Base-by-base conservation (phyloP, 2,329 filamentous ascomycete genomes). In the Sphaerulina vaccinii region DNA sequence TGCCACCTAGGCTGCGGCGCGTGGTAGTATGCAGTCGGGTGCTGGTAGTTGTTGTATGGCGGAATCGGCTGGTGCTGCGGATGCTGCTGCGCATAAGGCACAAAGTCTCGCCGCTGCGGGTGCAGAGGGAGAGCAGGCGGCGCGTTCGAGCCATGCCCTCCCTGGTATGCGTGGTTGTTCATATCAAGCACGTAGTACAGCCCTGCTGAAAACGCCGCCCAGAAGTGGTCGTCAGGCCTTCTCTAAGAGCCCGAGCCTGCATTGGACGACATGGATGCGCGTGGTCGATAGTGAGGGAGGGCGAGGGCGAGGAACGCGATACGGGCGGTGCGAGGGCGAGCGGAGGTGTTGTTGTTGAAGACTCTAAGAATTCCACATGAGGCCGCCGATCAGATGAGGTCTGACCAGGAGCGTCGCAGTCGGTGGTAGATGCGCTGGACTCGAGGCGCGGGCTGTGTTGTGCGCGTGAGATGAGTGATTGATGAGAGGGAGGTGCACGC, bases 11-110 rank as follows among this genome's bases (percentile, higher is more conserved):
- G 45, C 45, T 35, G 45, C 22, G 35, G 45, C 23, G 61, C 61
- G 48, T 67, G 66, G 58, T 70, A 56, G 47, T 43, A 50, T 24
- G 40, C 32, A 15, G 41, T 29, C 57, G 59, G 65, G 62, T 45
- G 49, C 45, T 67, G 63, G 58, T 69, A 69, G 52, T 57, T 53
- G 41, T 57, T 58, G 56, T 73, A 73, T 5, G 70, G 43, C 36
- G 36, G 56, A 22, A 64, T 70, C 60, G 58, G 65, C 62, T 55
- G 68, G 63, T 41, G 66, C 58, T 61, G 71, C 45, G 45, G 35
- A 10, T 32, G 27, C 27, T 41, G 66, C 57, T 61, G 71, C 35
- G 45, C 45, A 65, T 70, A 65, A 15, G 66, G 64, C 38, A 66
- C 56, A 39, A 54, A 59, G 38, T 71, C 65, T 51, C 68, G 64